Evolutionary conservation across 768 basidiomycete genomes (phyloP).

Genomic region (Termitomyces bulborhizus): DNA sequence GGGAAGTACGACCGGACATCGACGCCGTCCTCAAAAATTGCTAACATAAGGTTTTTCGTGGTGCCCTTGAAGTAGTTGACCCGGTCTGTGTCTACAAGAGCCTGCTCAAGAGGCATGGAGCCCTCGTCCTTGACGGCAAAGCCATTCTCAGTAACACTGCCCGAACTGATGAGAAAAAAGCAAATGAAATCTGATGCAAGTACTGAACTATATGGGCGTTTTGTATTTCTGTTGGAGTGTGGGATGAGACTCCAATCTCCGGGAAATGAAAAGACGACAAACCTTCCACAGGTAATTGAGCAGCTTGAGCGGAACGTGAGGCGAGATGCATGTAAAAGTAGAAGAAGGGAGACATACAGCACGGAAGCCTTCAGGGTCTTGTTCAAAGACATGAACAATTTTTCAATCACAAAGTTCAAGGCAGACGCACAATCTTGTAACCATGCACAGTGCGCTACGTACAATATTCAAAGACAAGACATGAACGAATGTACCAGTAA

Average conservation of each 20-base stretch:
- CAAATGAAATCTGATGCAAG: neutral
- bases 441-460: slow-evolving; percentile 55
- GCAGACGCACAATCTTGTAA: slow-evolving; percentile 51
- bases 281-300: slow-evolving; percentile 71
- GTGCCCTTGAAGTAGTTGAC: slow-evolving; percentile 63
- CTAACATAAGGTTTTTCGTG: slow-evolving; percentile 44
- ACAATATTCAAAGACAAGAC: neutral
- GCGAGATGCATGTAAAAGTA: neutral
- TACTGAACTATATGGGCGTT: slow-evolving; percentile 33
- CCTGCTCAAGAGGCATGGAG: slow-evolving; percentile 44
- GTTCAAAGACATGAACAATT: slow-evolving; percentile 5
- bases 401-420: neutral
- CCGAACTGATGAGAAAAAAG: slow-evolving; percentile 1
- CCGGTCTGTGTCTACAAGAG: slow-evolving; percentile 53
- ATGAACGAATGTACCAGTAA: neutral
- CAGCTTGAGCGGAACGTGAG: slow-evolving; percentile 25
- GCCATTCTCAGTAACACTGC: slow-evolving; percentile 69
- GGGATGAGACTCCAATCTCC: neutral
- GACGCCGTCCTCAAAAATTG: slow-evolving; percentile 59
- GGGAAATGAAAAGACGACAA: slow-evolving; percentile 2
- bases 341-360: slow-evolving; percentile 25
- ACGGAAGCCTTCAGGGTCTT: slow-evolving; percentile 67
- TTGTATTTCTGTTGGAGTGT: slow-evolving; percentile 29
- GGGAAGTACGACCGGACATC: slow-evolving; percentile 60
- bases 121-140: slow-evolving; percentile 65